phyloP scores from a whole-genome alignment of 495 filamentous ascomycete genomes.

The Saxophila tyrrhenica region DNA sequence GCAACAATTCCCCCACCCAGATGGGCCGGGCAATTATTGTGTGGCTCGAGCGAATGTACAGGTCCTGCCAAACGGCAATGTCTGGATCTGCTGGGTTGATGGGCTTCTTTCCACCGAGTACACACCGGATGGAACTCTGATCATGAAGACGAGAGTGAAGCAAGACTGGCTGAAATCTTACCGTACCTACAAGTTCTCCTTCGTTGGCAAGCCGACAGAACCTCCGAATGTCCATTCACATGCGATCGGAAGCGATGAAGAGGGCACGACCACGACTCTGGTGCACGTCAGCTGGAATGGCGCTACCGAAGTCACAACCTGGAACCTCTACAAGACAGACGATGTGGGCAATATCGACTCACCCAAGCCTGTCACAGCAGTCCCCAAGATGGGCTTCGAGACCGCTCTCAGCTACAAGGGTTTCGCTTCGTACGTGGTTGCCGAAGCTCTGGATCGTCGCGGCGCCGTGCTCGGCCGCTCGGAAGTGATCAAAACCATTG shows the following conservation, averaged over 20 bases:
- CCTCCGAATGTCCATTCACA: conserved; percentile 4
- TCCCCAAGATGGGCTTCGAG: conserved; percentile 2
- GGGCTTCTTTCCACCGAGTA: conserved; percentile 11
- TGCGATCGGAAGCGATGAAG: background rate
- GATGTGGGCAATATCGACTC: background rate
- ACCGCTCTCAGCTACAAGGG: conserved; percentile 3
- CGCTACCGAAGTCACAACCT: conserved; percentile 17
- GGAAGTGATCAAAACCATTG: background rate
- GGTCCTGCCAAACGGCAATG: conserved; percentile 15
- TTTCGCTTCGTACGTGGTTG: background rate
- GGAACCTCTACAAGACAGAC: conserved; percentile 13
- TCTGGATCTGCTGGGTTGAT: conserved; percentile 20
- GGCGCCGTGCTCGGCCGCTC: conserved; percentile 1
- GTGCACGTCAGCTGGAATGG: conserved; percentile 23
- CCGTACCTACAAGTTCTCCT: conserved; percentile 19
- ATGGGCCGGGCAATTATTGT: conserved; percentile 11
- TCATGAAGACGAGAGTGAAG: background rate
- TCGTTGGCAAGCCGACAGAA: conserved; percentile 6
- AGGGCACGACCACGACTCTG: conserved; percentile 2
- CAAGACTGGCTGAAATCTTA: conserved; percentile 8
- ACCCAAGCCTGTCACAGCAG: background rate
- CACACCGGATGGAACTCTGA: conserved; percentile 11
- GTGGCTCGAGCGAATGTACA: conserved; percentile 14
- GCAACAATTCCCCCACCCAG: conserved; percentile 1
- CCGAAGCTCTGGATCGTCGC: background rate